These are phyloP conservation scores for Corylus avellana DNA, from an alignment of 306 rosid species.

Conservation along the genomic window DNA sequence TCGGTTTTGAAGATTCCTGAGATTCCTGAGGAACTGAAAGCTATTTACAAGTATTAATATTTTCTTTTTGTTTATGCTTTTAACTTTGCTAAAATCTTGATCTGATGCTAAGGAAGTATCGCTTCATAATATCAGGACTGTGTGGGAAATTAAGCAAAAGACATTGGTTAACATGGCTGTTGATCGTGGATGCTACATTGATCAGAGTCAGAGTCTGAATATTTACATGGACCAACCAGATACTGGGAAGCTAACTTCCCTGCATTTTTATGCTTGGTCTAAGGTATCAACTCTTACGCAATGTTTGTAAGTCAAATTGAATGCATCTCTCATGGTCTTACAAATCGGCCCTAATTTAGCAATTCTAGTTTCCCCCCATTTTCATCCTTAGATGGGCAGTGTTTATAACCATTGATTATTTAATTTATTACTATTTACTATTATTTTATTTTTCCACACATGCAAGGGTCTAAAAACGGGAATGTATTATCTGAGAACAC, in stretches of 20 bases:
- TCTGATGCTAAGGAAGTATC: slow-evolving; percentile 9
- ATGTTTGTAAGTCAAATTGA: background rate
- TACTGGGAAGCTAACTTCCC: slow-evolving; percentile 53
- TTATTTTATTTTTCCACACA: background rate
- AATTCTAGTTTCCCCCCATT: background rate
- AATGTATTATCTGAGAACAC: slow-evolving; percentile 45
- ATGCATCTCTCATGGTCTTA: background rate
- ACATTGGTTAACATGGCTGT: slow-evolving; percentile 57
- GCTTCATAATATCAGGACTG: slow-evolving; percentile 39
- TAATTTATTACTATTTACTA: background rate
- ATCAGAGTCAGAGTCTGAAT: slow-evolving; percentile 58
- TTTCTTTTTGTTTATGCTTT: background rate
- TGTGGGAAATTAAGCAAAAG: slow-evolving; percentile 63
- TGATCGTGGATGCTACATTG: slow-evolving; percentile 55
- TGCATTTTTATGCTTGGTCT: slow-evolving; percentile 62
- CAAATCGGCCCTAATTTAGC: background rate
- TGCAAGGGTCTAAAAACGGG: slow-evolving; percentile 50
- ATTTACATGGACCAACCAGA: slow-evolving; percentile 62
- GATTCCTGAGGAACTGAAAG: slow-evolving; percentile 45
- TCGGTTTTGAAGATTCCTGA: slow-evolving; percentile 42
- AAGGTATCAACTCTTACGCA: slow-evolving; percentile 29
- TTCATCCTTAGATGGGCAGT: background rate
- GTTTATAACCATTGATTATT: background rate
- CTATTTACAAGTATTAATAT: slow-evolving; percentile 40
- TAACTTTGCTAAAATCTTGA: background rate